phyloP scores from a whole-genome alignment of 768 basidiomycete genomes.

The Phylloporus sp. region DNA sequence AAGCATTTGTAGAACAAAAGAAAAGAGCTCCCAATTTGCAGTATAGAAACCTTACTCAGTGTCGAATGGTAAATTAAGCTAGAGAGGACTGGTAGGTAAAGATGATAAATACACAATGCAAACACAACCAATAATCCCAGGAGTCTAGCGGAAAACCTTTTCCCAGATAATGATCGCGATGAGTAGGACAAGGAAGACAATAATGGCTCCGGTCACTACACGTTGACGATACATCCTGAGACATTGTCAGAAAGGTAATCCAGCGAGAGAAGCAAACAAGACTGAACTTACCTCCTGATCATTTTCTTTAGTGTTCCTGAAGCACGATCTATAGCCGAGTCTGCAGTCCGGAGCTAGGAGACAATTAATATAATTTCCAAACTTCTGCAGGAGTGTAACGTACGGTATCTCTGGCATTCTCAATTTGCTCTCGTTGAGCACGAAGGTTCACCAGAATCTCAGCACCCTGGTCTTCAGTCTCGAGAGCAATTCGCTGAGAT shows the following conservation, averaged over 20 bases:
- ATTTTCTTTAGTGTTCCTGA: slow-evolving; percentile 91
- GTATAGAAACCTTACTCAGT: too few relatives aligned
- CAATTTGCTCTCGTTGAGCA: slow-evolving; percentile 89
- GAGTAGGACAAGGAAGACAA: slow-evolving; percentile 77
- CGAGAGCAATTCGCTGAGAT: slow-evolving; percentile 86
- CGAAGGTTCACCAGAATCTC: slow-evolving; percentile 86
- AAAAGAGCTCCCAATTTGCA: slow-evolving; percentile 34
- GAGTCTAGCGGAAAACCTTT: slow-evolving; percentile 52
- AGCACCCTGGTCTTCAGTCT: slow-evolving; percentile 94
- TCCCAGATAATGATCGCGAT: slow-evolving; percentile 80
- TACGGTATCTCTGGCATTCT: slow-evolving; percentile 88
- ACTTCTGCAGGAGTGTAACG: slow-evolving; percentile 19
- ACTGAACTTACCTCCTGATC: slow-evolving; percentile 76
- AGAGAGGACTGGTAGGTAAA: slow-evolving; percentile 14
- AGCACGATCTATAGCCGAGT: slow-evolving; percentile 86
- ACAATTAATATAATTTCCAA: not conserved
- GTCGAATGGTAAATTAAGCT: not conserved
- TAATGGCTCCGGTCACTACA: slow-evolving; percentile 81
- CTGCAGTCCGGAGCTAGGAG: slow-evolving; percentile 75
- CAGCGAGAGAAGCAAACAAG: not conserved
- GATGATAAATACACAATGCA: slow-evolving; percentile 27
- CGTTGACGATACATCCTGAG: slow-evolving; percentile 96
- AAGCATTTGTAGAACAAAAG: slow-evolving; percentile 14
- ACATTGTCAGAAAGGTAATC: slow-evolving; percentile 16
- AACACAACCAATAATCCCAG: slow-evolving; percentile 12